These are phyloP conservation scores for Penicillium egyptiacum DNA, from an alignment of 495 filamentous ascomycete genomes.

Conservation along the genomic window DNA sequence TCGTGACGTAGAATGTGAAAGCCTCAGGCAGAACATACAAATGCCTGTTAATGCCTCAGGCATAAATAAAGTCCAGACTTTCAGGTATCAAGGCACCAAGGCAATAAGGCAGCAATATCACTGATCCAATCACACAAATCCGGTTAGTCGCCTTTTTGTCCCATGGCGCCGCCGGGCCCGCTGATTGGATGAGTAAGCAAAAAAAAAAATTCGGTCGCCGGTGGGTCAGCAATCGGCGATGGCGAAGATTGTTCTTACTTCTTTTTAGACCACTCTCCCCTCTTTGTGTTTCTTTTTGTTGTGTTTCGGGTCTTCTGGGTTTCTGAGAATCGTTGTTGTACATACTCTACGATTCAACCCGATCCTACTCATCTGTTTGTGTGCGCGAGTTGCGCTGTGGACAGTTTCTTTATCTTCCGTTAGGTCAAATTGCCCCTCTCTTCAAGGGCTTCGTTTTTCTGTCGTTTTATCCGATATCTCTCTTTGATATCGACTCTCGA, in stretches of 20 bases:
- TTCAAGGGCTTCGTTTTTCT: conserved; percentile 5
- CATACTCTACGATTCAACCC: conserved; percentile 6
- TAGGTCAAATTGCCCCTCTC: conserved; percentile 20
- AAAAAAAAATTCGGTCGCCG: conserved; percentile 17
- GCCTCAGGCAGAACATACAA: not conserved
- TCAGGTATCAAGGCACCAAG: not conserved
- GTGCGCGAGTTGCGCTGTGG: conserved; percentile 6
- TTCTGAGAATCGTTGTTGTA: conserved; percentile 11
- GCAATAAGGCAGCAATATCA: not conserved
- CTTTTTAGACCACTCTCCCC: conserved; percentile 15
- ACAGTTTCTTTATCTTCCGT: conserved; percentile 8
- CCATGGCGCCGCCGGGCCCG: conserved; percentile 2
- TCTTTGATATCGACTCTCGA: conserved; percentile 15
- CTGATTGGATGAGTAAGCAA: conserved; percentile 12
- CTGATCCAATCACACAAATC: conserved; percentile 5
- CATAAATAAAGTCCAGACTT: not conserved
- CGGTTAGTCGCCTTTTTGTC: not conserved
- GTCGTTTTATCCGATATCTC: conserved; percentile 7
- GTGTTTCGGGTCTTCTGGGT: conserved; percentile 12
- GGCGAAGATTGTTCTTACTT: conserved; percentile 9
- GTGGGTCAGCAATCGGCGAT: conserved; percentile 17
- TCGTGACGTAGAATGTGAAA: not conserved
- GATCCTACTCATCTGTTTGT: conserved; percentile 9
- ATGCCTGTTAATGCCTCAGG: not conserved
- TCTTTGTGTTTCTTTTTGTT: conserved; percentile 21